phyloP scores from a whole-genome alignment of 140 eudicot genomes.

The Erigeron philadelphicus region DNA sequence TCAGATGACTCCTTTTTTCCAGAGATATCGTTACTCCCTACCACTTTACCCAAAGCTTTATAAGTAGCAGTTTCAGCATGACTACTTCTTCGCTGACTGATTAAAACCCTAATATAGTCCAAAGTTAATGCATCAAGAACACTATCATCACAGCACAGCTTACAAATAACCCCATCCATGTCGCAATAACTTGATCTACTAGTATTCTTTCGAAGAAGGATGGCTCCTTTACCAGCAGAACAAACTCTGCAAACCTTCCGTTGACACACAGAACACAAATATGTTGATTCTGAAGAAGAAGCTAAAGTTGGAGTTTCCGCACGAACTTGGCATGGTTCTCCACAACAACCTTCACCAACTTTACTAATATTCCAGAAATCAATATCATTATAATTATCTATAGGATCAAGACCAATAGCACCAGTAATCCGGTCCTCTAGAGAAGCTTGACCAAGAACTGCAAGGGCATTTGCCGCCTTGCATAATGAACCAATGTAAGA shows the following conservation, averaged over 20 bases:
- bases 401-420: conserved; percentile 59
- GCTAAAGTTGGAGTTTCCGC: conserved; percentile 41
- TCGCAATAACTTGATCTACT: conserved; percentile 34
- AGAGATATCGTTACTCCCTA: conserved; percentile 40
- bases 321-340: conserved; percentile 65
- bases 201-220: conserved; percentile 47
- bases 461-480: conserved; percentile 59
- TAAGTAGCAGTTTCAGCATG: conserved; percentile 57
- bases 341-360: conserved; percentile 63
- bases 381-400: conserved; percentile 32
- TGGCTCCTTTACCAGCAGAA: conserved; percentile 89
- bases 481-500: conserved; percentile 51
- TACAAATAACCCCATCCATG: conserved; percentile 69
- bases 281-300: conserved; percentile 34
- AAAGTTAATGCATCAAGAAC: conserved; percentile 45
- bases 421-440: conserved; percentile 58
- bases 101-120: conserved; percentile 4
- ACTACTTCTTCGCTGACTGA: conserved; percentile 50
- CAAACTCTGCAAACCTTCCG: conserved; percentile 74
- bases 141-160: conserved; percentile 63
- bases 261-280: conserved; percentile 54
- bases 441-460: conserved; percentile 71
- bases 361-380: conserved; percentile 83
- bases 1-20: conserved; percentile 31
- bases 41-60: conserved; percentile 46